A percentile compares a stretch with the other conserved stretches of the same genome.
phyloP scores from a whole-genome alignment of 2,329 filamentous ascomycete species.

The Fonsecaea pedrosoi region DNA sequence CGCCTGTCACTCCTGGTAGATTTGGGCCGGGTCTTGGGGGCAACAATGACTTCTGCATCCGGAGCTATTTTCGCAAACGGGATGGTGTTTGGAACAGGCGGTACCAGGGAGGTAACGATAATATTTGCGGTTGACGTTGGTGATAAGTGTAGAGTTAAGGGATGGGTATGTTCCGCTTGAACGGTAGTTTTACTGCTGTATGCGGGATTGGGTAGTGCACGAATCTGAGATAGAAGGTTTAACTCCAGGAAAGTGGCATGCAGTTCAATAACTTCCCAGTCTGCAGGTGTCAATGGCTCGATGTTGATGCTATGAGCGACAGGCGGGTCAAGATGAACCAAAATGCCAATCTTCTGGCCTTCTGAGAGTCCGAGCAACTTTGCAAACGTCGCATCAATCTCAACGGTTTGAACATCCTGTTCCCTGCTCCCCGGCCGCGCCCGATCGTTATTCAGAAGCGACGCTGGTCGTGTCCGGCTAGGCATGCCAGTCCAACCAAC shows the following conservation, averaged over 20 bases:
- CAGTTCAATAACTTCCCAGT: constrained; percentile 98
- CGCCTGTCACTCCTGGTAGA: constrained; percentile 66
- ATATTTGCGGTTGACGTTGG: constrained; percentile 96
- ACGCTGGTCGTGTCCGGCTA: constrained; percentile 80
- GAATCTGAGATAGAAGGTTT: constrained; percentile 90
- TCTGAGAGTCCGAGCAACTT: constrained; percentile 77
- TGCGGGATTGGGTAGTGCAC: constrained; percentile 85
- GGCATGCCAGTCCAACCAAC: constrained; percentile 98
- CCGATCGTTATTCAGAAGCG: constrained; percentile 64
- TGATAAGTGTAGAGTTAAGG: constrained; percentile 89
- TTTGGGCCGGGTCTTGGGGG: constrained; percentile 85
- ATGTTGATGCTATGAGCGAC: constrained; percentile 94
- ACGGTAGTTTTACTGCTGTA: constrained; percentile 59
- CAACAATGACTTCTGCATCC: constrained; percentile 95
- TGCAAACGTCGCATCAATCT: constrained; percentile 86
- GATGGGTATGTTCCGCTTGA: constrained; percentile 68
- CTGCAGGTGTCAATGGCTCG: constrained; percentile 90
- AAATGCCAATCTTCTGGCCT: constrained; percentile 74
- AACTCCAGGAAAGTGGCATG: constrained; percentile 95
- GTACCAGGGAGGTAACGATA: constrained; percentile 80
- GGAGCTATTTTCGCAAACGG: constrained; percentile 91
- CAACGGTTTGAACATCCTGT: constrained; percentile 77
- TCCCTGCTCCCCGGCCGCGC: constrained; percentile 75
- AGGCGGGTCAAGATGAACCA: constrained; percentile 86
- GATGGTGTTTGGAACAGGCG: constrained; percentile 69